These are phyloP conservation scores for Morella rubra DNA, from an alignment of 306 rosid genomes.

Conservation along the genomic window DNA sequence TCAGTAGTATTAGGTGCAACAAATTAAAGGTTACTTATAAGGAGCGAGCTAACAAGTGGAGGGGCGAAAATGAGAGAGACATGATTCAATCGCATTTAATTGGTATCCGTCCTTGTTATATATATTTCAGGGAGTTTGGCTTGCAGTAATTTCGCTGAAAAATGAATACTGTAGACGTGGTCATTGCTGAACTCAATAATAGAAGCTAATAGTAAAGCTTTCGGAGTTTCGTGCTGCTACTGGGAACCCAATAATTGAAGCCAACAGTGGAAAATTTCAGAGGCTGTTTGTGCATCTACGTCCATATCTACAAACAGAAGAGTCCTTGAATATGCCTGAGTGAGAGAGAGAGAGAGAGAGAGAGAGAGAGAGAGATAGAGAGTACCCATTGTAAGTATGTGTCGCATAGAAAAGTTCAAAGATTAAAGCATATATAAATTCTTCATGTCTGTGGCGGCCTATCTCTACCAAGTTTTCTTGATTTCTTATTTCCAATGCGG, in stretches of 20 bases:
- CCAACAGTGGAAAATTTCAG: conserved; percentile 1
- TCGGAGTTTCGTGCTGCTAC: background rate
- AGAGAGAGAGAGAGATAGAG: background rate
- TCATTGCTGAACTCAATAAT: conserved; percentile 27
- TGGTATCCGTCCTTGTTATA: conserved; percentile 1
- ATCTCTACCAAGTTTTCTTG: background rate
- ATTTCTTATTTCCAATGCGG: background rate
- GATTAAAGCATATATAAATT: background rate
- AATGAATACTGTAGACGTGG: background rate
- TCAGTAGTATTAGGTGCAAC: background rate
- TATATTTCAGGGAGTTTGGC: conserved; percentile 16
- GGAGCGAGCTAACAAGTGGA: background rate
- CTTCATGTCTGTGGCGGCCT: background rate
- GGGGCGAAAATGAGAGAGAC: background rate
- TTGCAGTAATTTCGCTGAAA: background rate
- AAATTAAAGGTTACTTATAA: background rate
- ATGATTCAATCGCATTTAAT: conserved; percentile 10
- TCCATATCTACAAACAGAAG: background rate
- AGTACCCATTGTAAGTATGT: background rate
- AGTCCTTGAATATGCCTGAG: background rate
- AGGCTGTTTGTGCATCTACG: conserved; percentile 6
- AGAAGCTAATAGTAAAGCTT: conserved; percentile 20
- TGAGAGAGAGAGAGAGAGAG: background rate
- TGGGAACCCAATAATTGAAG: conserved; percentile 12
- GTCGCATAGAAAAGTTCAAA: background rate